These are phyloP conservation scores for Alternaria sp. DNA, from an alignment of 2,329 filamentous ascomycete species.

Conservation along the genomic window DNA sequence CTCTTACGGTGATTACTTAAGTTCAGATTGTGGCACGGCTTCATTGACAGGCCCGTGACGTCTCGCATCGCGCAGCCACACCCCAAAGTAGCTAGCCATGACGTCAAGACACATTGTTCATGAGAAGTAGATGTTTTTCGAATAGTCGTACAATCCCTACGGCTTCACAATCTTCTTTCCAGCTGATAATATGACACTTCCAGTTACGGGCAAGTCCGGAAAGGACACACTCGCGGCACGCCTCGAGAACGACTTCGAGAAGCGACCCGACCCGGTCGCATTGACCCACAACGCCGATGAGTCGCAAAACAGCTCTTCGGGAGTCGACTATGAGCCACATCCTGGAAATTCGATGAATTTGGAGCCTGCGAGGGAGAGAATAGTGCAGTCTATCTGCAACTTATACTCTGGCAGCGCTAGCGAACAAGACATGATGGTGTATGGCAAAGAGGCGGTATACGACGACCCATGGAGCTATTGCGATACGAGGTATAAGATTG, in stretches of 20 bases:
- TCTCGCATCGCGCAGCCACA: background rate
- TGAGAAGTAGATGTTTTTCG: background rate
- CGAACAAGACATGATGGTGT: slow-evolving; percentile 59
- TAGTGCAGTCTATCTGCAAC: slow-evolving; percentile 52
- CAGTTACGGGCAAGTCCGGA: slow-evolving; percentile 5
- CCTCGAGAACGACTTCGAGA: slow-evolving; percentile 24
- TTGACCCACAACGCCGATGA: slow-evolving; percentile 37
- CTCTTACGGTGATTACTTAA: background rate
- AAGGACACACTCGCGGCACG: slow-evolving; percentile 18
- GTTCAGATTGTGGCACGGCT: background rate
- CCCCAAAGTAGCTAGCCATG: background rate
- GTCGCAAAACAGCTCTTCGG: slow-evolving; percentile 35
- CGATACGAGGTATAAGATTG: slow-evolving; percentile 59
- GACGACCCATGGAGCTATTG: slow-evolving; percentile 59
- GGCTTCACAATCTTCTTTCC: background rate
- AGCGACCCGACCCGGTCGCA: slow-evolving; percentile 33
- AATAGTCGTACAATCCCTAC: background rate
- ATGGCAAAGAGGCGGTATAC: slow-evolving; percentile 55
- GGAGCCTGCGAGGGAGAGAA: slow-evolving; percentile 43
- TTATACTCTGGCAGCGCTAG: slow-evolving; percentile 57
- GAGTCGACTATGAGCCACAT: slow-evolving; percentile 40
- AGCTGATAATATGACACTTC: background rate
- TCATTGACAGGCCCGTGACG: background rate
- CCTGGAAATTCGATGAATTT: slow-evolving; percentile 28
- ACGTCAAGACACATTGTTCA: background rate